phyloP scores from a whole-genome alignment of 371 early-diverging fungal genomes.

The Rhizopus stolonifer region DNA sequence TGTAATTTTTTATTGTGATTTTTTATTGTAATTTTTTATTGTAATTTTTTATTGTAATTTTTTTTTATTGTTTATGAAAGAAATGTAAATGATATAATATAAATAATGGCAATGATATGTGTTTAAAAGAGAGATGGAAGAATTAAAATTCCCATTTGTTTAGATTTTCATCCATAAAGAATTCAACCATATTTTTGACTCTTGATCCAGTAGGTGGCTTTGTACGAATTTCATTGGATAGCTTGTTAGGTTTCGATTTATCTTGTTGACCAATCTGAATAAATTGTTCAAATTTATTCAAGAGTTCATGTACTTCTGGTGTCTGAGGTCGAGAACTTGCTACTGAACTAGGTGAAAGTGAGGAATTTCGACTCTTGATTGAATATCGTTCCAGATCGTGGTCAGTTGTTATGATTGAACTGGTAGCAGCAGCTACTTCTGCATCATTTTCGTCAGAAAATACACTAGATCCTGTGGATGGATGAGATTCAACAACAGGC shows the following conservation, averaged over 20 bases:
- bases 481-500: constrained; percentile 5
- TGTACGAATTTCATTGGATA: constrained; percentile 32
- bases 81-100: no score
- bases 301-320: constrained; percentile 38
- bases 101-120: no score
- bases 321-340: constrained; percentile 39
- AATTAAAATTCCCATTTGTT: constrained; percentile 46
- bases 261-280: constrained; percentile 9
- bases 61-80: no score
- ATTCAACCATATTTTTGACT: constrained; percentile 47
- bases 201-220: constrained; percentile 34
- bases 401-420: not conserved
- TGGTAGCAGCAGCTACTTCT: constrained; percentile 34
- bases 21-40: no score
- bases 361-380: constrained; percentile 8
- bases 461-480: constrained; percentile 19
- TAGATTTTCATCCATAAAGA: constrained; percentile 47
- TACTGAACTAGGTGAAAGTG: constrained; percentile 31
- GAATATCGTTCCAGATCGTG: no score
- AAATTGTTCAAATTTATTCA: constrained; percentile 32
- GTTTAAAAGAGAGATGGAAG: no score
- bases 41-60: no score
- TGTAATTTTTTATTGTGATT: no score
- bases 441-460: constrained; percentile 39
- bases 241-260: constrained; percentile 2